phyloP scores from a whole-genome alignment of 768 basidiomycete species.

The Lyophyllum decastes region DNA sequence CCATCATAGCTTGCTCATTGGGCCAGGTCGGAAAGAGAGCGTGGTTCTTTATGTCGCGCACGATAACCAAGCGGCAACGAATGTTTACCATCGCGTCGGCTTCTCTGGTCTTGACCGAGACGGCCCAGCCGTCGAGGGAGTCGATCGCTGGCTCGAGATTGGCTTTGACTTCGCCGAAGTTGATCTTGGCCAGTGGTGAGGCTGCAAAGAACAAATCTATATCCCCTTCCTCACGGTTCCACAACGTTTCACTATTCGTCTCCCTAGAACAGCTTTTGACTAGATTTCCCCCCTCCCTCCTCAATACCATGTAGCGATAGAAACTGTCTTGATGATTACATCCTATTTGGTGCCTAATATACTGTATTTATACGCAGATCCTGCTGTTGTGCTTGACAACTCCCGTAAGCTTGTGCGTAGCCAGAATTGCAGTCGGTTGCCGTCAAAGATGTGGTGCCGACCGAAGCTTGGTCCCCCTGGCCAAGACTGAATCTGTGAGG shows the following conservation, averaged over 20 bases:
- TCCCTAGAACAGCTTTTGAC: neutral
- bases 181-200: conserved; percentile 69
- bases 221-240: too few species aligned
- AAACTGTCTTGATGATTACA: neutral
- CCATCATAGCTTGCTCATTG: conserved; percentile 25
- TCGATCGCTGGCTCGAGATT: conserved; percentile 58
- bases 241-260: neutral
- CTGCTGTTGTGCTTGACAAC: too few species aligned
- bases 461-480: neutral
- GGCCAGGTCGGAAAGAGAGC: conserved; percentile 34
- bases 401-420: too few species aligned
- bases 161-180: conserved; percentile 55
- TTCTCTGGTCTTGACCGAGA: conserved; percentile 53
- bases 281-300: neutral
- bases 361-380: neutral
- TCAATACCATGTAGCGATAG: conserved; percentile 8
- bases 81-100: conserved; percentile 65
- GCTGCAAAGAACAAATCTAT: neutral
- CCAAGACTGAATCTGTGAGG: neutral
- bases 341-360: neutral
- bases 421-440: too few species aligned
- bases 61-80: conserved; percentile 50
- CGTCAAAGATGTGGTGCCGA: neutral
- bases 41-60: conserved; percentile 72
- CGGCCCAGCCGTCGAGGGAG: conserved; percentile 36